Evolutionary conservation across 1,284 basidiomycete genomes (phyloP), one percentile per base, ranked within the genome.

Genomic region (Puccinia polysora): DNA sequence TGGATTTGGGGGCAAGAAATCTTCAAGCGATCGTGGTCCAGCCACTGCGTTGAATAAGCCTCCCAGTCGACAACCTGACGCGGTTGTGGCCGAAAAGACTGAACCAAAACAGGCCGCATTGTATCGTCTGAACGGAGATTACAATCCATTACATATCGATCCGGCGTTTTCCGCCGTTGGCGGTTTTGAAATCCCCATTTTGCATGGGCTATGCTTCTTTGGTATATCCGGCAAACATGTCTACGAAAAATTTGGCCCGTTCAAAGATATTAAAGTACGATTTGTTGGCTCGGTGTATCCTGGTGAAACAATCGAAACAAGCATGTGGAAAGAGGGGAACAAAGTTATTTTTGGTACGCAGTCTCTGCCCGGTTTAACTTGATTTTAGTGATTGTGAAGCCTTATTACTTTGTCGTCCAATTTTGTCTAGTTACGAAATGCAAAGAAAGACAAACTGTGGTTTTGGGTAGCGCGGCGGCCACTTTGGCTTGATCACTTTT

Each of bases 141-240:
- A 82, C 74, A 98, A 97, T 80, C 94, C 94, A 25, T 83, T 97
- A 58, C 94, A 97, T 80, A 91, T 98, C 75, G 87, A 90, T 74
- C 94, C 96, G 2, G 86, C 89, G 75, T 98, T 97, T 78, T 91
- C 96, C 10, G 87, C 88, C 25, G 87, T 97, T 58, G 96, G 94
- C 45, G 96, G 95, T 0, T 98, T 97, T 80, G 88, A 94, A 77
- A 88, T 87, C 80, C 95, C 95, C 1, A 78, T 84, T 76, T 79
- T 84, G 14, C 83, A 82, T 84, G 88, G 89, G 28, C 85, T 98
- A 5, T 97, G 93, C 83, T 90, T 85, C 53, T 90, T 97, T 85
- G 95, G 95, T 62, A 88, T 97, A 75, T 86, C 93, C 8, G 91
- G 88, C n/a, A 97, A 97, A 82, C 91, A 97, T 79, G 86, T 99